Conservation (phyloP, 169 alveolate genomes). For the Nephromyces sp. region DNA sequence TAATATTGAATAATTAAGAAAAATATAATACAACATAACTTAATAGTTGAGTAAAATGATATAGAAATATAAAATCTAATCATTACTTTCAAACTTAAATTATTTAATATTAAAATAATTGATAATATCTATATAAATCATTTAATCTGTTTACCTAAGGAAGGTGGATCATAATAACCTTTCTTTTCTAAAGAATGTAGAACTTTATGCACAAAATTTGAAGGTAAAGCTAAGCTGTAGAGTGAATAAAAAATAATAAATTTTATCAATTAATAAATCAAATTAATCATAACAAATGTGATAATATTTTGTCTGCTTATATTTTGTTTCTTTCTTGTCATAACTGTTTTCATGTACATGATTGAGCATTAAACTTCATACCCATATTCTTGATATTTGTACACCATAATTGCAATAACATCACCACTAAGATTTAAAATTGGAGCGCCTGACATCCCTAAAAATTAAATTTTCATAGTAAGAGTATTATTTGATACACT, state of each 20-base stretch:
- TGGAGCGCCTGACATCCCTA: slow-evolving; percentile 12
- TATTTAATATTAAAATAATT: no score
- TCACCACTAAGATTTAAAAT: not conserved
- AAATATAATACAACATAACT: no score
- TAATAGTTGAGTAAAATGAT: no score
- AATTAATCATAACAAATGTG: not conserved
- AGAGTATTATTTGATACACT: not conserved
- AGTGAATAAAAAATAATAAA: not conserved
- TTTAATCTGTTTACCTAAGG: not conserved
- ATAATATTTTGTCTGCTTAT: not conserved
- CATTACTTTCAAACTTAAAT: no score
- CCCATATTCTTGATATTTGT: slow-evolving; percentile 16
- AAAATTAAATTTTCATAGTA: not conserved
- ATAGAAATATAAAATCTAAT: no score
- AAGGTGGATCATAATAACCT: not conserved
- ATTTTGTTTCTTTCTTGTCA: not conserved
- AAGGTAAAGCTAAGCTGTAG: not conserved
- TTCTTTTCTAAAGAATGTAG: not conserved
- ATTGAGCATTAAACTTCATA: not conserved
- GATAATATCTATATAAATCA: no score
- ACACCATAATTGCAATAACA: slow-evolving; percentile 1
- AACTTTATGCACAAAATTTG: not conserved
- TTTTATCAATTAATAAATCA: not conserved
- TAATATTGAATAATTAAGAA: no score
- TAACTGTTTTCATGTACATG: no score